Evolutionary conservation across 805 yeast species (phyloP).

Genomic region (Starmerella ratchasimensis): DNA sequence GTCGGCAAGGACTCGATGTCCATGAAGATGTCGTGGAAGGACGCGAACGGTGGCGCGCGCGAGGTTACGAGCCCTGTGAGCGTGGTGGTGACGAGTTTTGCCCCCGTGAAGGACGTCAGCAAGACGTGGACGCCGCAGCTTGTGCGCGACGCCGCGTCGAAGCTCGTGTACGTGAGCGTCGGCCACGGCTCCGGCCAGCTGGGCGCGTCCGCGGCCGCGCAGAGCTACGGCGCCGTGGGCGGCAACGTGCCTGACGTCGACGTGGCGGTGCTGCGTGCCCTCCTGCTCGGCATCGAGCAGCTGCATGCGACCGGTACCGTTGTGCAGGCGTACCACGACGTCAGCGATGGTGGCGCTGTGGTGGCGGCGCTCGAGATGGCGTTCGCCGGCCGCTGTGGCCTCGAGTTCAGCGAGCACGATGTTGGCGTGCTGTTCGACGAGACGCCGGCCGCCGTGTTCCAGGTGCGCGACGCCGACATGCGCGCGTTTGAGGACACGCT

Average conservation of each 20-base stretch:
- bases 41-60: too few species aligned
- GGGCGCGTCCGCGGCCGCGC: constrained; percentile 93
- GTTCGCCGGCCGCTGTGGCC: constrained; percentile 84
- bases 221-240: constrained; percentile 83
- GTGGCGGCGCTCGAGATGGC: constrained; percentile 88
- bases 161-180: constrained; percentile 62
- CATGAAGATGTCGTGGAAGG: constrained; percentile 92
- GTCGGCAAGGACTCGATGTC: constrained; percentile 99
- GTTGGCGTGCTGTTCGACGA: constrained; percentile 65
- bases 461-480: constrained; percentile 40
- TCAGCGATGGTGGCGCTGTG: constrained; percentile 91
- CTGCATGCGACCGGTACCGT: constrained; percentile 49
- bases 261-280: constrained; percentile 45
- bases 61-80: constrained; percentile 95
- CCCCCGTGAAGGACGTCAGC: constrained; percentile 70
- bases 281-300: constrained; percentile 53
- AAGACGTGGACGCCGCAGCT: constrained; percentile 93
- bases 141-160: constrained; percentile 41
- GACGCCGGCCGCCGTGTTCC: constrained; percentile 95
- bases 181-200: constrained; percentile 36
- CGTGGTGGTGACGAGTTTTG: constrained; percentile 79
- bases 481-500: constrained; percentile 44
- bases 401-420: constrained; percentile 37
- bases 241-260: constrained; percentile 70
- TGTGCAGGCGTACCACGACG: constrained; percentile 84